Percentiles rank a stretch among this genome's conserved stretches.
phyloP scores from a whole-genome alignment of 139 green algal genomes.

The Haematococcus sp. region DNA sequence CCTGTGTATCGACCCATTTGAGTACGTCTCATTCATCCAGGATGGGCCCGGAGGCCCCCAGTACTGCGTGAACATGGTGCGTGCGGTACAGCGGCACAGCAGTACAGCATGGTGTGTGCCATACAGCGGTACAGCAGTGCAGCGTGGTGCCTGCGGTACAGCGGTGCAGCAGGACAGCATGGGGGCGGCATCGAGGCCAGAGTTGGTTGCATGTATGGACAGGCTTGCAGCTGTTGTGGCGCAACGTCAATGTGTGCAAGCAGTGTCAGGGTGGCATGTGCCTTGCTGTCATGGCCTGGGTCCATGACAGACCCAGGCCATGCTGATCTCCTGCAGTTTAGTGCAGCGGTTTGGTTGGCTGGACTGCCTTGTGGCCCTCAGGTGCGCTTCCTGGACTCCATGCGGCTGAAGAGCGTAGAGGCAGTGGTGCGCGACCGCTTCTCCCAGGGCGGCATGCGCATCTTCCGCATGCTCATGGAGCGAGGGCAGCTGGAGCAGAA shows the following conservation, averaged over 20 bases:
- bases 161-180: too few relatives aligned
- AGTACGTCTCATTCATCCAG: conserved; percentile 2
- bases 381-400: neutral
- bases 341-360: conserved; percentile 4
- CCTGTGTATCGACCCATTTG: conserved; percentile 8
- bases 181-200: too few relatives aligned
- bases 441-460: conserved; percentile 60
- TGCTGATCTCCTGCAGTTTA: conserved; percentile 28
- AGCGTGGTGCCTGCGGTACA: too few relatives aligned
- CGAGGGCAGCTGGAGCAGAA: conserved; percentile 86
- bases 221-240: too few relatives aligned
- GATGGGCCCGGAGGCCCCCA: conserved; percentile 1
- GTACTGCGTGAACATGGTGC: conserved; percentile 17
- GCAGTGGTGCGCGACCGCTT: conserved; percentile 56
- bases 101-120: neutral
- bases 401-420: conserved; percentile 50
- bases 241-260: too few relatives aligned
- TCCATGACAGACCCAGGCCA: neutral
- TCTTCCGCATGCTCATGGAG: conserved; percentile 73
- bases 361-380: too few relatives aligned
- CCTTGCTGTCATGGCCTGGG: too few relatives aligned
- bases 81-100: neutral
- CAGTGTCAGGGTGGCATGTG: too few relatives aligned
- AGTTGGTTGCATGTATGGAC: too few relatives aligned
- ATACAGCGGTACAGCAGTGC: neutral